Base-by-base conservation (phyloP, 352 stramenopile genomes). In the Saprolegnia diclina region DNA sequence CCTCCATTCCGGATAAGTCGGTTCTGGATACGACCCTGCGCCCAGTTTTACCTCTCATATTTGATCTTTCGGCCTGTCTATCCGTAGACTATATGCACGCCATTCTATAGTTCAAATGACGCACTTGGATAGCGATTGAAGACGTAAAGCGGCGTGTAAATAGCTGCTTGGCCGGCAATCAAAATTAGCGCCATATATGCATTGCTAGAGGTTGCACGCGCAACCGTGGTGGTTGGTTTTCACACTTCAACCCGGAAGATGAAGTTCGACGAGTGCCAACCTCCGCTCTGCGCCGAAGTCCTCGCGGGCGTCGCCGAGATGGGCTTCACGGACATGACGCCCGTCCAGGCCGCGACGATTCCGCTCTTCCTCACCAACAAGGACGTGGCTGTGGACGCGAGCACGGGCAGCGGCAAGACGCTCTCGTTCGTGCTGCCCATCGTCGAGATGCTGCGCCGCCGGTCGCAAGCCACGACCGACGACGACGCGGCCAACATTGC, bases 401-500 rank as follows among this genome's bases (percentile, higher is more conserved):
- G 87, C 69, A 98, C 95, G 26, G 95, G 95, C 40, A 97, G 83
- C 16, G 95, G 95, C 63, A 98, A 98, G 80, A 98, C 95, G 40
- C 76, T 98, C 29, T 85, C 95, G 40, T 98, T 98, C 76, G 85
- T 97, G 62, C 73, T 98, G 67, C 93, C 95, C n/a, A 85, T 97
- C 42, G 82, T 98, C 57, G 89, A 98, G 77, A 81, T 98, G 40
- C 81, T 98, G 42, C 44, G 73, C 6, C 67, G 74, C n/a, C 50
- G 37, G 24, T 6, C 46, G 16, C 19, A 40, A 55, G 80, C 80
- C 72, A 79, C 56, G 55, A 82, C 84, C 70, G 75, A 91, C 40
- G 77, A 72, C 24, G 77, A 90, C 74, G 79, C 78, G 37, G 80
- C 76, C 54, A 88, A 92, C 71, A 79, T 68, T 11, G 65, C 75